phyloP scores from a whole-genome alignment of 345 rosid genomes.

The Arabidopsis suecica region DNA sequence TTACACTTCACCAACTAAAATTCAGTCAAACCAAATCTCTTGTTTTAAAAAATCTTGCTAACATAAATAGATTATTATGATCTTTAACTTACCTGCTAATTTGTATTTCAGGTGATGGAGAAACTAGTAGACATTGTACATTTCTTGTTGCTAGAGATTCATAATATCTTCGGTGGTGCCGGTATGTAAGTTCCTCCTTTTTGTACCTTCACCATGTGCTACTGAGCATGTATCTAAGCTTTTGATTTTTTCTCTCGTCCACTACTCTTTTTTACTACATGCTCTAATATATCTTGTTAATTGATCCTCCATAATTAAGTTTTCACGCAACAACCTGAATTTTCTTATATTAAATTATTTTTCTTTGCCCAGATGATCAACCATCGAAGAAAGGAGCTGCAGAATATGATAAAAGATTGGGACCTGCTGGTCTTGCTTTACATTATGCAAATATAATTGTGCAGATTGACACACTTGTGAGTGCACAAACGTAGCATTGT shows the following conservation, averaged over 20 bases:
- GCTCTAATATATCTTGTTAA: neutral
- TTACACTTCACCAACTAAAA: constrained; percentile 7
- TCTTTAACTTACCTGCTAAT: constrained; percentile 1
- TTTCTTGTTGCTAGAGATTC: constrained; percentile 83
- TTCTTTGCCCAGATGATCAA: constrained; percentile 43
- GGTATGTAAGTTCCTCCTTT: constrained; percentile 62
- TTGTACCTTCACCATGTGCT: constrained; percentile 26
- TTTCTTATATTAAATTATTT: neutral
- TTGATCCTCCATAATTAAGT: constrained; percentile 12
- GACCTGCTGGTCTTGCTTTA: constrained; percentile 84
- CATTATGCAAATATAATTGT: constrained; percentile 80
- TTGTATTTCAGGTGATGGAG: constrained; percentile 78
- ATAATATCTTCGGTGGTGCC: constrained; percentile 65
- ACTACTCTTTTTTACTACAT: constrained; percentile 5
- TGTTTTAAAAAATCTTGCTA: neutral
- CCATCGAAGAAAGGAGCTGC: constrained; percentile 40
- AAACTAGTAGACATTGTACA: constrained; percentile 93
- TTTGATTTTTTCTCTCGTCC: neutral
- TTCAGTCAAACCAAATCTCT: constrained; percentile 1
- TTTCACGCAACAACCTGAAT: neutral
- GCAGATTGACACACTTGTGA: constrained; percentile 85
- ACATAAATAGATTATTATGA: constrained; percentile 4
- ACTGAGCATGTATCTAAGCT: constrained; percentile 16
- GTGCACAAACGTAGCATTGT: constrained; percentile 42
- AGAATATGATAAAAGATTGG: constrained; percentile 58